Evolutionary conservation across 2,329 filamentous ascomycete species (phyloP).

Genomic region (Aaosphaeria arxii): DNA sequence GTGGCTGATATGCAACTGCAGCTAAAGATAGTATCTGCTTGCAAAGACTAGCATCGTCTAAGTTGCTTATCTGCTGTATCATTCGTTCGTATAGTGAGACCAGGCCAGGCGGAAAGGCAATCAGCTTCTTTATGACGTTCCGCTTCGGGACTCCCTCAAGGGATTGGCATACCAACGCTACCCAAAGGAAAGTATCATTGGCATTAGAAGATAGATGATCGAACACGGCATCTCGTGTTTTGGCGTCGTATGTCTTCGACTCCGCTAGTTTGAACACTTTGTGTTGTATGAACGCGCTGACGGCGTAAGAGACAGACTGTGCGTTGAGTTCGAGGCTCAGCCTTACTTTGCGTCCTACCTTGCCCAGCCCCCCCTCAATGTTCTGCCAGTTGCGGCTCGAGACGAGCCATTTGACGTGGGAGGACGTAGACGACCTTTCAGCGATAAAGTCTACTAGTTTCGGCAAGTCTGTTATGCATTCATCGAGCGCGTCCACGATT

Average conservation of each 20-base stretch:
- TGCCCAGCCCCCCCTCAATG: constrained; percentile 1
- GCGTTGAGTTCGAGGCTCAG: background rate
- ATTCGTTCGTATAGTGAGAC: constrained; percentile 39
- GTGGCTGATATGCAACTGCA: constrained; percentile 32
- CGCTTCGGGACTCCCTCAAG: constrained; percentile 14
- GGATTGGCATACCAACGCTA: constrained; percentile 27
- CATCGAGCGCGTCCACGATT: constrained; percentile 7
- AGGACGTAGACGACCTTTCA: background rate
- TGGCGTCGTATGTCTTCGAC: background rate
- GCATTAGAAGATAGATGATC: background rate
- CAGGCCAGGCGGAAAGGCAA: constrained; percentile 34
- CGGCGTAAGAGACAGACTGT: background rate
- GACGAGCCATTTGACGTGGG: constrained; percentile 5
- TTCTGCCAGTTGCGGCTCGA: background rate
- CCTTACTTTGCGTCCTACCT: background rate
- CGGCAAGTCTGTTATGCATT: constrained; percentile 4
- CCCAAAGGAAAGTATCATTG: constrained; percentile 29
- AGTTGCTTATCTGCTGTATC: constrained; percentile 30
- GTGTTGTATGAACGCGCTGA: background rate
- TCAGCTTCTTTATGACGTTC: constrained; percentile 9
- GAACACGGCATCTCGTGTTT: background rate
- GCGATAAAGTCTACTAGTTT: constrained; percentile 3
- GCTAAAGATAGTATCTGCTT: constrained; percentile 33
- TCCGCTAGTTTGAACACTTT: background rate
- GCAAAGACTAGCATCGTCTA: constrained; percentile 25